These are phyloP conservation scores for Pseudogymnoascus sp. DNA, from an alignment of 2,329 filamentous ascomycete species.

Conservation along the genomic window DNA sequence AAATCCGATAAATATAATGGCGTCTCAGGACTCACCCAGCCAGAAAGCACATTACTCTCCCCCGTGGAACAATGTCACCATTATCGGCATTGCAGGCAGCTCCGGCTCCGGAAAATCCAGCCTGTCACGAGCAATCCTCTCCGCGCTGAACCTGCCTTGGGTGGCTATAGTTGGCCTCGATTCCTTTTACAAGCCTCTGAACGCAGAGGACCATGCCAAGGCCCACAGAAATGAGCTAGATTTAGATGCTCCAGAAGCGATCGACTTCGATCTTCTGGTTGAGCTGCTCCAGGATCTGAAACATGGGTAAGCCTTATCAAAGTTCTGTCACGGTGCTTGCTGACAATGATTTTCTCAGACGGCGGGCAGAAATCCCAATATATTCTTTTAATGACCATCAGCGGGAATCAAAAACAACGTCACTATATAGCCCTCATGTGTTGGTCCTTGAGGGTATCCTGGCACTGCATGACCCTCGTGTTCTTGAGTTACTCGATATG, in stretches of 20 bases:
- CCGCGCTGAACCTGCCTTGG: slow-evolving; percentile 86
- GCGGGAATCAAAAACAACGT: slow-evolving; percentile 67
- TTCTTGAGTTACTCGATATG: slow-evolving; percentile 82
- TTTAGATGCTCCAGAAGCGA: slow-evolving; percentile 87
- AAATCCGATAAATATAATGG: slow-evolving; percentile 1
- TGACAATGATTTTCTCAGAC: slow-evolving; percentile 6
- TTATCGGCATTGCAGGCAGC: slow-evolving; percentile 91
- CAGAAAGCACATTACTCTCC: slow-evolving; percentile 72
- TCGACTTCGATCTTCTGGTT: slow-evolving; percentile 87
- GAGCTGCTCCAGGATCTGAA: slow-evolving; percentile 76
- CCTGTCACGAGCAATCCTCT: slow-evolving; percentile 83
- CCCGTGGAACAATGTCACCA: slow-evolving; percentile 92
- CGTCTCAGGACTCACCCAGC: slow-evolving; percentile 23
- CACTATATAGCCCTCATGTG: slow-evolving; percentile 93
- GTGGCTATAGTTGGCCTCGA: slow-evolving; percentile 98
- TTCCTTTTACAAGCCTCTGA: slow-evolving; percentile 91
- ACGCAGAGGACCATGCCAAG: slow-evolving; percentile 64
- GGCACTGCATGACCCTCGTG: slow-evolving; percentile 78
- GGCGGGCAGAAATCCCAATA: slow-evolving; percentile 77
- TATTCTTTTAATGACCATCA: slow-evolving; percentile 94
- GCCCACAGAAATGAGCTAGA: slow-evolving; percentile 91
- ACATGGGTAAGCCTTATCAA: slow-evolving; percentile 56
- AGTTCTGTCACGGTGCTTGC: background rate
- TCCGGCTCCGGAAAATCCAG: slow-evolving; percentile 95
- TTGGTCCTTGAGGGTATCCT: slow-evolving; percentile 94